Evolutionary conservation across 2,329 filamentous ascomycete species (phyloP), one percentile per base, ranked within the genome.

Genomic region (Fusarium aywerte): DNA sequence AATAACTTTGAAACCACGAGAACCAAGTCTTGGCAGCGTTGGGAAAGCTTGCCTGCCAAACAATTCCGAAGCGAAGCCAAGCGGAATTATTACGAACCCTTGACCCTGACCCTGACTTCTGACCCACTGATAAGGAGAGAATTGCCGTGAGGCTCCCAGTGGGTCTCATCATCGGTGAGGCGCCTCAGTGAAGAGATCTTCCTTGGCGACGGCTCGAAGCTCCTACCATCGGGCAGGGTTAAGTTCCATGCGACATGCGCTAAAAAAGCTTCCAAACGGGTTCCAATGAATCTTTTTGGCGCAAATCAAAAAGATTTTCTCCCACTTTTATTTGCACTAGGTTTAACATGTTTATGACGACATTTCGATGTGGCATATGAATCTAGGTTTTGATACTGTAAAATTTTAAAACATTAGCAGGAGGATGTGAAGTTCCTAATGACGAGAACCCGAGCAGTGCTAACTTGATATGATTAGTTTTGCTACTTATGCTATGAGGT

Each of bases 81-180:
- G 40, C 32, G 45, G 45, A 38, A 49, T 38, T 49, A 27, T 31
- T 23, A 43, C 12, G 25, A 31, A 29, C 40, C 18, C 40, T 29
- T 43, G 5, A 9, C 12, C 40, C 43, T 35, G 16, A 18, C 58
- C 58, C 16, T 42, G 15, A 55, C 40, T 31, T 29, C 23, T n/a
- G 59, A 44, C 43, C 59, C 59, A 62, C 59, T 47, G 49, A 57
- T 57, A 62, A 61, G 44, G 20, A 32, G 16, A 57, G 9, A 40
- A 40, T 20, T 40, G 38, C 59, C 13, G 43, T 20, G 59, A 62
- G 59, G 48, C 59, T 62, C 59, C 36, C 42, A 42, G 59, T 40
- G 61, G 49, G 47, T 35, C 23, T 25, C 29, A 11, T 40, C 38
- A 11, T 62, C 50, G 50, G 59, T 63, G 60, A 63, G 60, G 60